Evolutionary conservation across 2,329 filamentous ascomycete species (phyloP), one percentile per base, ranked within the genome.

Genomic region (Penicillium sp.): DNA sequence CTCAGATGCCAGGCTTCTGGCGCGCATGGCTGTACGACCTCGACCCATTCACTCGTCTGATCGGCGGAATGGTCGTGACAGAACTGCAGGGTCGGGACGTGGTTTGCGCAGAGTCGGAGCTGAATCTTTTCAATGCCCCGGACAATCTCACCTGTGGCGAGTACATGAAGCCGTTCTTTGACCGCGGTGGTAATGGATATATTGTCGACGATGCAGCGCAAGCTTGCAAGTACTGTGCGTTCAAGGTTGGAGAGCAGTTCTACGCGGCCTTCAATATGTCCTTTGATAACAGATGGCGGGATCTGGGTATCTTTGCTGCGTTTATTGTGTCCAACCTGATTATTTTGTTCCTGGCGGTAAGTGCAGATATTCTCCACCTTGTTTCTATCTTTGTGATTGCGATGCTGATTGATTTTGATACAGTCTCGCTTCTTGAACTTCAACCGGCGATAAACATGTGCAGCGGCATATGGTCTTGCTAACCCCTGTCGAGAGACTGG

Each of bases 151-250:
- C 80, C 1, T 95, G 90, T 67, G 88, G 87, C 35, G 80, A 86
- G 21, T 95, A 95, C 75, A 91, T 92, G 86, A 60, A 73, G 40
- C 64, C 79, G 2, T 95, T 90, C 75, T 91, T 94, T 67, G 75
- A 77, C 3, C 65, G 65, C 3, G 86, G 88, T n/a, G 88, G 86
- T 0, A 68, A 82, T 0, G 91, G 91, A 0, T 95, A 95, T 63
- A 70, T 96, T 3, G 78, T 83, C 37, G 77, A 85, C 64, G 87
- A 88, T 61, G 77, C 79, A 1, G 89, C 88, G 0, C 81, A 76
- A 45, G 74, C 79, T 23, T 96, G 91, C 75, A 77, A 87, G 65
- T 96, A 95, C 75, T 96, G 91, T 68, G 89, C 90, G 0, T 95
- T 85, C 75, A 86, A 82, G 58, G 76, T 89, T 13, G 91, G 91